Conservation (phyloP, 768 basidiomycete genomes). For the Lactarius quietus region DNA sequence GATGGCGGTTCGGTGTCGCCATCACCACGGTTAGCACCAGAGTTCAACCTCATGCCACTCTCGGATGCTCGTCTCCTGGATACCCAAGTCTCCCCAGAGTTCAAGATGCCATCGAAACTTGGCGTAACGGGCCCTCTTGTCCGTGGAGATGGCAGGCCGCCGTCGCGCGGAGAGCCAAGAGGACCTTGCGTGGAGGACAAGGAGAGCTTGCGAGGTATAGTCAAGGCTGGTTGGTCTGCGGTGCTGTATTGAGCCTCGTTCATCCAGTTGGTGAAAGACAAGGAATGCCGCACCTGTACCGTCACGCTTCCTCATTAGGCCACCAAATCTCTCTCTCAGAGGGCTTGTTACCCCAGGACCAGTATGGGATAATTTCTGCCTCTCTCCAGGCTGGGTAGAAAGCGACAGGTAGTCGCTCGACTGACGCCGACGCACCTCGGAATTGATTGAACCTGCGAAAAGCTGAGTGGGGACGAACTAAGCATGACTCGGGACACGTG, state of each 20-base stretch:
- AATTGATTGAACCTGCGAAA: slow-evolving; percentile 79
- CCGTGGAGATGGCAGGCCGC: slow-evolving; percentile 61
- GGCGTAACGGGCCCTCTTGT: slow-evolving; percentile 52
- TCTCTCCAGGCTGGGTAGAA: slow-evolving; percentile 51
- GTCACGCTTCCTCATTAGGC: slow-evolving; percentile 60
- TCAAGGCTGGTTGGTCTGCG: slow-evolving; percentile 55
- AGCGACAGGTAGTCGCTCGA: slow-evolving; percentile 68
- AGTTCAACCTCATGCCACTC: slow-evolving; percentile 43
- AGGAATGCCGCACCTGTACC: slow-evolving; percentile 53
- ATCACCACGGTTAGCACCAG: slow-evolving; percentile 38
- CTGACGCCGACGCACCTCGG: slow-evolving; percentile 82
- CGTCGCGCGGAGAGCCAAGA: slow-evolving; percentile 56
- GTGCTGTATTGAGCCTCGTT: slow-evolving; percentile 12
- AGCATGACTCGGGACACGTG: slow-evolving; percentile 7
- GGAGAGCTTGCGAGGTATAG: slow-evolving; percentile 64
- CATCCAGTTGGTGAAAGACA: not conserved
- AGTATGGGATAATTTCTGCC: slow-evolving; percentile 54
- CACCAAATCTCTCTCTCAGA: slow-evolving; percentile 63
- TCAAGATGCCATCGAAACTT: slow-evolving; percentile 72
- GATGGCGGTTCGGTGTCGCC: slow-evolving; percentile 40
- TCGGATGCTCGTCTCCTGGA: slow-evolving; percentile 62
- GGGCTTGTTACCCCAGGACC: slow-evolving; percentile 49
- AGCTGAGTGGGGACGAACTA: slow-evolving; percentile 45
- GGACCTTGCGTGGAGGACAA: slow-evolving; percentile 57
- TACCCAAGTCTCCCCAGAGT: slow-evolving; percentile 64